Percentiles rank a stretch among this genome's conserved stretches.
These are phyloP conservation scores for Rhododendron vialii DNA, from an alignment of 148 eudicot genomes.

Conservation along the genomic window DNA sequence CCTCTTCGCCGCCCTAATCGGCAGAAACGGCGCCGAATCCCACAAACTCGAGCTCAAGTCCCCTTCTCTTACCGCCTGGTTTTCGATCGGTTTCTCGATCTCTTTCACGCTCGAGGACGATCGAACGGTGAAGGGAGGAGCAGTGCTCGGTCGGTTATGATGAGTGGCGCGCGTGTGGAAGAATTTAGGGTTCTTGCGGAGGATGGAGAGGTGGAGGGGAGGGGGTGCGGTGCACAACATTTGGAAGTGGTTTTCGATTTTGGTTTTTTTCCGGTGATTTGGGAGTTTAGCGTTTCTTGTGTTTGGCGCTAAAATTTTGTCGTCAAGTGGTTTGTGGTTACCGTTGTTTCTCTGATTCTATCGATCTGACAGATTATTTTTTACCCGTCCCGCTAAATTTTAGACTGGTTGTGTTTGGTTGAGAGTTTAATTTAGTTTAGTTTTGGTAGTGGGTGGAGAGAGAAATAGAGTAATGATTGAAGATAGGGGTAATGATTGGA, in stretches of 20 bases:
- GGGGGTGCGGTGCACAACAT: constrained; percentile 27
- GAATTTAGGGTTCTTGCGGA: constrained; percentile 17
- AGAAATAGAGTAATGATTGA: no score
- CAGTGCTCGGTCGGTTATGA: background rate
- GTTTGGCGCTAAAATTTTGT: constrained; percentile 14
- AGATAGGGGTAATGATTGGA: no score
- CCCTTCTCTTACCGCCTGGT: constrained; percentile 8
- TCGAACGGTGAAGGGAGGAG: constrained; percentile 17
- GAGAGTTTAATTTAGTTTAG: no score
- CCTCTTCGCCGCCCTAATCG: constrained; percentile 65
- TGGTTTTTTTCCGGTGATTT: background rate
- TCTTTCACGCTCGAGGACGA: constrained; percentile 16
- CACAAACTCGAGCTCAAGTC: background rate
- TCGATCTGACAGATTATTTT: background rate
- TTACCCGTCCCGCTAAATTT: no score
- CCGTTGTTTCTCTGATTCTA: background rate
- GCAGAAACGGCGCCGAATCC: constrained; percentile 29
- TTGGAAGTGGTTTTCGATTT: background rate
- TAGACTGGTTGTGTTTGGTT: no score
- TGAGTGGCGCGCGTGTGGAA: background rate
- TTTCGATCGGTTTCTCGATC: background rate
- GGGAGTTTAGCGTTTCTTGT: background rate
- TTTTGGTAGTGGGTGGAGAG: no score
- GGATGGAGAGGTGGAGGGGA: background rate
- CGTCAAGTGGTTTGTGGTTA: background rate